A percentile compares a stretch with the other conserved stretches of the same genome.
These are phyloP conservation scores for Pisolithus thermaeus DNA, from an alignment of 1,284 basidiomycete genomes.

Conservation along the genomic window DNA sequence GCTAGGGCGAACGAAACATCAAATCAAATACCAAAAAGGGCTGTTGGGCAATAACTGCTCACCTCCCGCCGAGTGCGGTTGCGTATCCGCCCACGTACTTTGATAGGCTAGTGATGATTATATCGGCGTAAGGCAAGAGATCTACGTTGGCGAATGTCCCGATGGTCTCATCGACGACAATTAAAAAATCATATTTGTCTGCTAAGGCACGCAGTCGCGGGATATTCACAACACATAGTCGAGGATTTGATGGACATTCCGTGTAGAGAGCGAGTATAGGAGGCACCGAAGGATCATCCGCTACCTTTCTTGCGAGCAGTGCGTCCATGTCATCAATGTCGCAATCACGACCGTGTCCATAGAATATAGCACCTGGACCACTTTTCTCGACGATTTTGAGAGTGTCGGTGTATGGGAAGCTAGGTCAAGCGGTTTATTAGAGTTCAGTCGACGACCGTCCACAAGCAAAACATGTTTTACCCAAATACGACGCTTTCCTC, in stretches of 20 bases:
- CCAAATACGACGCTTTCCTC: not conserved
- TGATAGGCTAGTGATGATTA: conserved; percentile 85
- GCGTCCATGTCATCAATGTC: conserved; percentile 70
- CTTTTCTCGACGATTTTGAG: not conserved
- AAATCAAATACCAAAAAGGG: conserved; percentile 46
- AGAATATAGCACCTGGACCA: not conserved
- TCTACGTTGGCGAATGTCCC: conserved; percentile 94
- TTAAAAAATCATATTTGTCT: conserved; percentile 80
- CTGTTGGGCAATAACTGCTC: conserved; percentile 24
- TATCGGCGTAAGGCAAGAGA: conserved; percentile 81
- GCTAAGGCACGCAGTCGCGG: conserved; percentile 70
- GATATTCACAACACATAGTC: conserved; percentile 71
- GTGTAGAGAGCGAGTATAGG: conserved; percentile 60
- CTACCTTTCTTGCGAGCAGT: conserved; percentile 43
- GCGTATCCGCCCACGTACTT: conserved; percentile 93
- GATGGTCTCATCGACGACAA: conserved; percentile 91
- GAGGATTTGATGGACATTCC: conserved; percentile 88
- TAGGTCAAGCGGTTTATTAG: not conserved
- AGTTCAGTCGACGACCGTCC: no score
- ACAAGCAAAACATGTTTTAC: not conserved
- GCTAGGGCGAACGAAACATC: not conserved
- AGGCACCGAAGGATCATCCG: conserved; percentile 31
- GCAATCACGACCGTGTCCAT: conserved; percentile 32
- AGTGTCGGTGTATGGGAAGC: not conserved
- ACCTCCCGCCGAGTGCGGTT: conserved; percentile 97